Evolutionary conservation across 192 early-diverging fungal genomes (phyloP), one percentile per base, ranked within the genome.

Genomic region (Borealophlyctis nickersoniae): DNA sequence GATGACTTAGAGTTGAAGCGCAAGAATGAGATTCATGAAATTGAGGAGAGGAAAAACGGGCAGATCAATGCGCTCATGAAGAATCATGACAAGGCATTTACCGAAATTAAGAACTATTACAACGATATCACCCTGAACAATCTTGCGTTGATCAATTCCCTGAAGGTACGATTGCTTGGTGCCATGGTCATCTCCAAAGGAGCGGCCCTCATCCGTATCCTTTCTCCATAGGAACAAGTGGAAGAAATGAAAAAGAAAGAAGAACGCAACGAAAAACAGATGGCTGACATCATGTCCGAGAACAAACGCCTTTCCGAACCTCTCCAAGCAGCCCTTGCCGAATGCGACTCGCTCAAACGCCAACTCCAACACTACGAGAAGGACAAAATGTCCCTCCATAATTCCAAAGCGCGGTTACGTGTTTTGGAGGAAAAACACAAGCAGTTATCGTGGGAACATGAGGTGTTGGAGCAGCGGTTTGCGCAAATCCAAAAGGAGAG

Each of bases 241-340:
- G 85, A 86, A 59, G 83, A 83, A 26, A 85, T 86, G 83, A 86
- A 86, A 58, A 86, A 86, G 72, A 86, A 86, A 69, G 85, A 86
- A 56, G 85, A 86, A 65, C 66, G 85, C 13, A 86, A 86, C 68
- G 85, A 86, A 71, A 86, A 86, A 60, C 74, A 78, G 13, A 86
- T 86, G 85, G 73, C 83, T 1, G 85, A 86, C 59, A 81, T 86
- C 36, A 79, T 79, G 2, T 68, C 79, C 23, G 85, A 86, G 64
- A 86, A 86, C 76, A 86, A 86, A 69, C 78, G 85, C 7, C 71
- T 86, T 16, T 81, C 82, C 5, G 85, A 86, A 54, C 85, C 85
- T 14, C 75, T 86, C 7, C 84, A 84, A 60, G 77, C 74, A 0
- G 85, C 85, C 13, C 65, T 86, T 24, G 84, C 85, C 4, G 82